A percentile compares a stretch with the other conserved stretches of the same genome.
Evolutionary conservation across 768 basidiomycete genomes (phyloP).

Genomic region (Boletus subcaerulescens): DNA sequence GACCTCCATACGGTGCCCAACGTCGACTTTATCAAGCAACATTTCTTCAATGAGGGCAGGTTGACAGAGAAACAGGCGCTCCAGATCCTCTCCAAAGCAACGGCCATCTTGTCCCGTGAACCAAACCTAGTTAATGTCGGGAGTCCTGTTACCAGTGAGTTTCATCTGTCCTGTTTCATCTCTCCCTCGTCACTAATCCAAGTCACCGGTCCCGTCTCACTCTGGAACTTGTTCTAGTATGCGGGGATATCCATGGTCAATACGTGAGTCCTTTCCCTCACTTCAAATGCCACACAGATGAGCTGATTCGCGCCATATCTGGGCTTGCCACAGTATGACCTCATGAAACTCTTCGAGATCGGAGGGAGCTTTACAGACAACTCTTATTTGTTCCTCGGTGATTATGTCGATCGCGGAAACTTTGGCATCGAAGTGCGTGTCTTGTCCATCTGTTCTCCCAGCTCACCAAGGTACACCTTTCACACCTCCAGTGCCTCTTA

Average conservation of each 20-base stretch:
- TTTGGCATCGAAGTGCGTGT: conserved; percentile 72
- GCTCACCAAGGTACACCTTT: background rate
- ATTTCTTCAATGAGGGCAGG: conserved; percentile 85
- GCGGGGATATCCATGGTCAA: conserved; percentile 97
- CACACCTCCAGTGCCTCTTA: conserved; percentile 63
- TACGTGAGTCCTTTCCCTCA: conserved; percentile 73
- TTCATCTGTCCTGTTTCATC: background rate
- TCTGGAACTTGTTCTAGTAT: conserved; percentile 50
- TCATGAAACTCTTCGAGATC: conserved; percentile 97
- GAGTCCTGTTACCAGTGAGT: conserved; percentile 88
- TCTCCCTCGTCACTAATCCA: background rate
- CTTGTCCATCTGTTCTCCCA: background rate
- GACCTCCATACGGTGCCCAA: conserved; percentile 57
- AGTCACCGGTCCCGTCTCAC: conserved; percentile 9
- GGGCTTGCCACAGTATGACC: conserved; percentile 68
- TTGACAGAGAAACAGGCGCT: conserved; percentile 83
- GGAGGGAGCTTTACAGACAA: conserved; percentile 85
- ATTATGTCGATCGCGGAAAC: conserved; percentile 96
- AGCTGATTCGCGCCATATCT: background rate
- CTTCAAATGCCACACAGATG: conserved; percentile 38
- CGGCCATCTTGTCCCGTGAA: conserved; percentile 66
- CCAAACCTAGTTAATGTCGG: conserved; percentile 84
- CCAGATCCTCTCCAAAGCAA: conserved; percentile 70
- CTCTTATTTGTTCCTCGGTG: conserved; percentile 90
- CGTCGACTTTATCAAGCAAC: conserved; percentile 76